Evolutionary conservation across 768 basidiomycete genomes (phyloP).

Genomic region (Phylloporus sp.): DNA sequence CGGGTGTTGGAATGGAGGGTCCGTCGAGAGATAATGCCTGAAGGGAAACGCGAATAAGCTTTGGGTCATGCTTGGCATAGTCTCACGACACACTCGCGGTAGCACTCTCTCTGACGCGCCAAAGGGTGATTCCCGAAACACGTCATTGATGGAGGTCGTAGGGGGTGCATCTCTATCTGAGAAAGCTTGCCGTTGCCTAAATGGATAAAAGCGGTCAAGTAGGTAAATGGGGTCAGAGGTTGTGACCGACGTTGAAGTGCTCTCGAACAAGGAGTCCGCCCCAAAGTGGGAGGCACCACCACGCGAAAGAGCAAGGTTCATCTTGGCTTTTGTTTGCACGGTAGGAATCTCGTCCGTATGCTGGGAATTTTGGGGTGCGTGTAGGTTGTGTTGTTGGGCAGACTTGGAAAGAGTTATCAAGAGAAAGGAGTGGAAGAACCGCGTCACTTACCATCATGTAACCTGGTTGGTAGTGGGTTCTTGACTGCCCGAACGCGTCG

Average conservation of each 20-base stretch:
- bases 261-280: slow-evolving; percentile 83
- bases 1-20: slow-evolving; percentile 11
- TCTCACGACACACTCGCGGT: slow-evolving; percentile 17
- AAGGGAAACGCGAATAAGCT: neutral
- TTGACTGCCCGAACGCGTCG: slow-evolving; percentile 68
- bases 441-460: slow-evolving; percentile 66
- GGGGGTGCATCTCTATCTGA: slow-evolving; percentile 82
- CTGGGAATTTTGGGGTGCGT: slow-evolving; percentile 51
- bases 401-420: slow-evolving; percentile 38
- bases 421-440: neutral
- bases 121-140: slow-evolving; percentile 50
- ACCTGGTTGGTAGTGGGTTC: slow-evolving; percentile 76
- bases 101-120: slow-evolving; percentile 25
- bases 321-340: slow-evolving; percentile 76
- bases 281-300: slow-evolving; percentile 71
- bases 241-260: slow-evolving; percentile 34
- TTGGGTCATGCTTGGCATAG: no score
- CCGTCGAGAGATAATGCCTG: slow-evolving; percentile 24
- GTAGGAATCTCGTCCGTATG: slow-evolving; percentile 71
- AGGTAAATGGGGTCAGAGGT: neutral
- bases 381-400: slow-evolving; percentile 58
- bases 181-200: slow-evolving; percentile 57
- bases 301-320: slow-evolving; percentile 65
- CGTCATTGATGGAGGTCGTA: slow-evolving; percentile 69
- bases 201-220: slow-evolving; percentile 6